Base-by-base conservation (phyloP, 306 rosid genomes). In the Glycine latifolia region DNA sequence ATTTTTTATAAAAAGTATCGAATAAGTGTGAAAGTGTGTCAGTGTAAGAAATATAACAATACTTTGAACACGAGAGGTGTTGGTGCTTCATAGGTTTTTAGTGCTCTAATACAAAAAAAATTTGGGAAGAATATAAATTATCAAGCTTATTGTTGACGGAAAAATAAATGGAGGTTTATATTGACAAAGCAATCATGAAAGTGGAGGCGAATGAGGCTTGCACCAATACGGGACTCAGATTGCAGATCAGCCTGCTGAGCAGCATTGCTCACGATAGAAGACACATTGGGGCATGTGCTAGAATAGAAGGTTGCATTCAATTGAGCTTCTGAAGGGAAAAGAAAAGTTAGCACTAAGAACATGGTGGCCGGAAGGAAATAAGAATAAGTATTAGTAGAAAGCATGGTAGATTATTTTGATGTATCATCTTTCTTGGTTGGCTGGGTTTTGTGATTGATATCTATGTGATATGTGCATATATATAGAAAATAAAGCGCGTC, bases 161-260 rank as follows among this genome's bases (percentile, higher is more conserved):
- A 20, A 20, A 20, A 20, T 20, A 20, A 1, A 20, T 35, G 39
- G 39, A 35, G 39, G 39, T 35, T 4, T 89, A 88, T 92, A 65
- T 88, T 65, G 75, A 91, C 94, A 72, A 91, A 90, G 86, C 97
- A 90, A 62, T 91, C 91, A 5, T 90, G 97, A 50, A 91, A 91
- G 72, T 90, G 97, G 9, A 91, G 91, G 2, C 92, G 92, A 79
- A 41, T 37, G 71, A 91, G 83, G 89, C 94, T 91, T 7, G 94
- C 97, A 6, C 77, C 88, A 17, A 90, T 87, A 15, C 94, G 79
- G 3, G 90, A 20, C 72, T 91, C 92, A n/a, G 94, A 90, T 55
- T 84, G 86, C 49, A 88, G 79, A 79, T n/a, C n/a, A 20, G 94
- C 93, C 5, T 79, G 83, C 77, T 81, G 89, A 63, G 90, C 82